These are phyloP conservation scores for Grigorovia jiainica DNA, from an alignment of 805 yeast species.

Conservation along the genomic window DNA sequence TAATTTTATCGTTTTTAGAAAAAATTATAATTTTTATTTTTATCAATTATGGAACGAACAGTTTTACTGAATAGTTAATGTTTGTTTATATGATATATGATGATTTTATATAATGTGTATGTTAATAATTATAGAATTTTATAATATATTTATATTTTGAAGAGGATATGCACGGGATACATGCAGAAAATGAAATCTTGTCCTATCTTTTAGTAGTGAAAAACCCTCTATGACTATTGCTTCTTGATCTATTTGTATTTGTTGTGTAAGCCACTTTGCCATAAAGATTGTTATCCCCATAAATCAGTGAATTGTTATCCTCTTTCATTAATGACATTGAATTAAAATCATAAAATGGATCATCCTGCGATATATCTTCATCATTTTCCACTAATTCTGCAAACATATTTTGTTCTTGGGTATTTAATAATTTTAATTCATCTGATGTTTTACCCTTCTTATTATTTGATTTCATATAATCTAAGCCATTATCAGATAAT, in stretches of 20 bases:
- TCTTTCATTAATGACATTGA: slow-evolving; percentile 79
- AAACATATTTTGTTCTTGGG: slow-evolving; percentile 23
- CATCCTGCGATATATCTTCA: slow-evolving; percentile 34
- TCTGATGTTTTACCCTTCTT: slow-evolving; percentile 16
- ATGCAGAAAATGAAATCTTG: neutral
- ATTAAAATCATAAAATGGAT: slow-evolving; percentile 77
- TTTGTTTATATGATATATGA: too few relatives aligned
- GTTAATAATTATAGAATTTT: too few relatives aligned
- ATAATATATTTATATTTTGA: too few relatives aligned
- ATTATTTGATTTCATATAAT: slow-evolving; percentile 33
- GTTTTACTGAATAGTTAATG: too few relatives aligned
- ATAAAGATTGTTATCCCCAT: slow-evolving; percentile 35
- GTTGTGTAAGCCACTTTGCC: slow-evolving; percentile 35
- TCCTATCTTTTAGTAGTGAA: slow-evolving; percentile 18
- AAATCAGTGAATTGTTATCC: slow-evolving; percentile 43
- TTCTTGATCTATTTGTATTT: slow-evolving; percentile 31
- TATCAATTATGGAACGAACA: too few relatives aligned
- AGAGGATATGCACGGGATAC: too few relatives aligned
- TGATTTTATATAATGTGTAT: too few relatives aligned
- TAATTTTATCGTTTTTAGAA: too few relatives aligned
- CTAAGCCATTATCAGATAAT: slow-evolving; percentile 42
- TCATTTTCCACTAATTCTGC: slow-evolving; percentile 27
- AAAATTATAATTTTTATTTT: too few relatives aligned
- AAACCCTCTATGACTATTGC: slow-evolving; percentile 32
- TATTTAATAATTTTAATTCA: slow-evolving; percentile 13